Evolutionary conservation across 208 protist genomes (phyloP).

Genomic region (Tetramitus jugosus): DNA sequence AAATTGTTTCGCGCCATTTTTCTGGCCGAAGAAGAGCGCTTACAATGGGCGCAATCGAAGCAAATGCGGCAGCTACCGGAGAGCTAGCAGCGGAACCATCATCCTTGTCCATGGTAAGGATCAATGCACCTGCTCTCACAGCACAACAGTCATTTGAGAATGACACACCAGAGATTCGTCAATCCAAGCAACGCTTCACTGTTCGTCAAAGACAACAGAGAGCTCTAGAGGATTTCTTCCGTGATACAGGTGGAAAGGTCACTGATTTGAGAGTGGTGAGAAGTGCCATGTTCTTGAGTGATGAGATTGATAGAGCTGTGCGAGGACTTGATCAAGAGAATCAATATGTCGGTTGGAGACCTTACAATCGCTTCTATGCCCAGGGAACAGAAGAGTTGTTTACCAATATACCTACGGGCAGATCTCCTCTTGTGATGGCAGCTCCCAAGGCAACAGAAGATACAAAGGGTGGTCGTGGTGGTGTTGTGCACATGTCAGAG

Average conservation of each 20-base stretch:
- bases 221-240: constrained; percentile 3
- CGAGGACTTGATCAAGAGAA: background rate
- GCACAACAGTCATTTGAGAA: background rate
- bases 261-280: constrained; percentile 23
- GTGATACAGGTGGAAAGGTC: constrained; percentile 21
- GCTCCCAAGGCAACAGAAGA: background rate
- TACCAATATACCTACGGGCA: constrained; percentile 24
- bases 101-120: background rate
- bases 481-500: too few species aligned
- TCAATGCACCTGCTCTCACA: background rate
- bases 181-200: background rate
- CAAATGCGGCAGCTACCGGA: background rate
- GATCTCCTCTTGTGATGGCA: constrained; percentile 19
- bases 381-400: constrained; percentile 27
- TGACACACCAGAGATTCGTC: background rate
- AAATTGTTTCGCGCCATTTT: background rate
- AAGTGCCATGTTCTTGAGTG: constrained; percentile 25
- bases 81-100: background rate
- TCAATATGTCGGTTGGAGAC: background rate
- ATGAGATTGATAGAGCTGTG: constrained; percentile 28
- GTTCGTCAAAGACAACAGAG: background rate
- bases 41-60: background rate
- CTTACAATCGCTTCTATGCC: constrained; percentile 25
- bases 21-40: background rate
- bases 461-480: background rate